phyloP scores from a whole-genome alignment of 371 early-diverging fungal genomes.

The Batrachochytrium dendrobatidis region DNA sequence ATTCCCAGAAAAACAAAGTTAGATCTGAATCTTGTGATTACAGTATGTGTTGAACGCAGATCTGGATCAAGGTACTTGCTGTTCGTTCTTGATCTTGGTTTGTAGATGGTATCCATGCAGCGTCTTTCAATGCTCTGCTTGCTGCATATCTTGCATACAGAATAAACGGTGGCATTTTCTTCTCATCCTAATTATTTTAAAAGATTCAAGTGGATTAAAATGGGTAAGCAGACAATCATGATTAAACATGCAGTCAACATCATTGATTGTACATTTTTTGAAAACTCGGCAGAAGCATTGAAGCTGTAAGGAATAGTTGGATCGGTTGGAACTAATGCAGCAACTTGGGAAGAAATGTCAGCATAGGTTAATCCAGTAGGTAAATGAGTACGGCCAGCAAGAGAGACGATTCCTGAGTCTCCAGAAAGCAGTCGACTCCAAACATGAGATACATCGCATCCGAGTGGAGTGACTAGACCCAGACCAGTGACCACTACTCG shows the following conservation, averaged over 20 bases:
- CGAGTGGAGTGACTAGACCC: constrained; percentile 90
- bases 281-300: no score
- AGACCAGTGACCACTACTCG: constrained; percentile 93
- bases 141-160: constrained; percentile 84
- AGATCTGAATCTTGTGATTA: constrained; percentile 7
- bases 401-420: constrained; percentile 69
- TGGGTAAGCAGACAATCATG: no score
- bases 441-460: constrained; percentile 58
- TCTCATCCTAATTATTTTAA: constrained; percentile 52
- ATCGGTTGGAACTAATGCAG: constrained; percentile 55
- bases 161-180: constrained; percentile 74
- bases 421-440: constrained; percentile 73
- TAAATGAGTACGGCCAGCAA: constrained; percentile 24
- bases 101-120: constrained; percentile 54
- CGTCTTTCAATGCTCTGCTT: constrained; percentile 76
- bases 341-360: constrained; percentile 69
- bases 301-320: no score
- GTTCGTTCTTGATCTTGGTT: constrained; percentile 47
- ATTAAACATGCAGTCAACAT: no score
- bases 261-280: no score
- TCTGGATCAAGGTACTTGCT: constrained; percentile 19
- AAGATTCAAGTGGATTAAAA: no score
- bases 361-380: constrained; percentile 30
- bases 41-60: constrained; percentile 18
- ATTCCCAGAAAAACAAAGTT: not conserved